These are phyloP conservation scores for Paramecium sexaurelia DNA, from an alignment of 73 alveolate species.

Conservation along the genomic window DNA sequence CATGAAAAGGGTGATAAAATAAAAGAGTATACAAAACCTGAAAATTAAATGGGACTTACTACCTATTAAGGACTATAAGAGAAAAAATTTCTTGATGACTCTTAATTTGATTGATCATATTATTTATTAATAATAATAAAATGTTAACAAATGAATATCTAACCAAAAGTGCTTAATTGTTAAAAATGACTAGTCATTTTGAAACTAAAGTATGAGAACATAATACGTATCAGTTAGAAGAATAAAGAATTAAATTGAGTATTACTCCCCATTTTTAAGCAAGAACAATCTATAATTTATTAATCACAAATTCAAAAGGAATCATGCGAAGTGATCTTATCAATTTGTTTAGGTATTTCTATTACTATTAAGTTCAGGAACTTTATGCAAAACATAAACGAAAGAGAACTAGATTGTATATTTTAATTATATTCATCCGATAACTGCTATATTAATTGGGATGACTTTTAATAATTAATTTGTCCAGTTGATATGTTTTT, in stretches of 20 bases:
- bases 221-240: conserved; percentile 1
- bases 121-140: neutral
- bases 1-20: neutral
- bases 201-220: neutral
- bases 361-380: neutral
- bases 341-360: neutral
- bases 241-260: conserved; percentile 40
- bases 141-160: neutral
- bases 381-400: neutral
- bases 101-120: neutral
- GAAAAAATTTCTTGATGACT: conserved; percentile 48
- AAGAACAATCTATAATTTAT: neutral
- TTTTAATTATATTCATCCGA: conserved; percentile 26
- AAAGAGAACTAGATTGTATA: conserved; percentile 10
- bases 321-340: neutral
- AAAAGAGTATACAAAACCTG: conserved; percentile 3
- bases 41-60: neutral
- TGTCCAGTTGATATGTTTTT: neutral
- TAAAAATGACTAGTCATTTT: neutral
- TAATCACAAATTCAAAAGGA: neutral
- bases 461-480: neutral
- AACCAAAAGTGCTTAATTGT: neutral
- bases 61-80: conserved; percentile 47
- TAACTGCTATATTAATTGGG: neutral
- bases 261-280: conserved; percentile 30